Evolutionary conservation across 495 filamentous ascomycete genomes (phyloP).

Genomic region (Patellaria atrata): DNA sequence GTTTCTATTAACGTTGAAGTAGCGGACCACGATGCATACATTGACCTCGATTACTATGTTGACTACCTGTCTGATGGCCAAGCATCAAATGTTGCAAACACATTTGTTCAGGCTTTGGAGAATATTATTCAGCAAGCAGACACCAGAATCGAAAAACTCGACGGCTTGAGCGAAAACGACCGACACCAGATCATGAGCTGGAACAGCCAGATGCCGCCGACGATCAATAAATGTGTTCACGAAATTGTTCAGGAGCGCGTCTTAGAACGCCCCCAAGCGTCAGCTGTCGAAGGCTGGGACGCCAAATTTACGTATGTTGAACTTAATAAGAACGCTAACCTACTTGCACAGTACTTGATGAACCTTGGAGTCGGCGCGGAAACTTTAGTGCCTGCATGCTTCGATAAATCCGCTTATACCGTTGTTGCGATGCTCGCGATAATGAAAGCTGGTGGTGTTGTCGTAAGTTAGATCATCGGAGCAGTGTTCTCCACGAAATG

Average conservation of each 20-base stretch:
- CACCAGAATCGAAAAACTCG: slow-evolving; percentile 6
- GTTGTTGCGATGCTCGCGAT: slow-evolving; percentile 29
- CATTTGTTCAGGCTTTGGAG: slow-evolving; percentile 20
- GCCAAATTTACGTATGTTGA: slow-evolving; percentile 15
- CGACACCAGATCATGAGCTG: slow-evolving; percentile 13
- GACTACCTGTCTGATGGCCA: slow-evolving; percentile 33
- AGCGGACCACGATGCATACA: slow-evolving; percentile 28
- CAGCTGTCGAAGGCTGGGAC: slow-evolving; percentile 16
- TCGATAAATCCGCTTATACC: slow-evolving; percentile 35
- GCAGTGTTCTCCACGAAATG: too few relatives aligned
- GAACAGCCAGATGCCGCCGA: slow-evolving; percentile 14
- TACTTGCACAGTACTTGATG: slow-evolving; percentile 13
- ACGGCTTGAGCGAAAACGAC: slow-evolving; percentile 14
- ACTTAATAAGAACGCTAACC: slow-evolving; percentile 9
- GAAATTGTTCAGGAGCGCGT: slow-evolving; percentile 9
- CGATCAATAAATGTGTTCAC: slow-evolving; percentile 15
- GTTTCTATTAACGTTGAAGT: slow-evolving; percentile 31
- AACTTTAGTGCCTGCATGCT: slow-evolving; percentile 38
- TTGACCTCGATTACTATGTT: slow-evolving; percentile 36
- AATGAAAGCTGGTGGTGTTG: slow-evolving; percentile 27
- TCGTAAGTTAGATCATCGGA: too few relatives aligned
- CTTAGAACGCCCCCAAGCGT: slow-evolving; percentile 9
- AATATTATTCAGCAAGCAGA: slow-evolving; percentile 13
- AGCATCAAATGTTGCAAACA: slow-evolving; percentile 30
- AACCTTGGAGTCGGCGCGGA: slow-evolving; percentile 34